Evolutionary conservation across 1,139 yeast genomes (phyloP).

Genomic region (Candida buenavistaensis): DNA sequence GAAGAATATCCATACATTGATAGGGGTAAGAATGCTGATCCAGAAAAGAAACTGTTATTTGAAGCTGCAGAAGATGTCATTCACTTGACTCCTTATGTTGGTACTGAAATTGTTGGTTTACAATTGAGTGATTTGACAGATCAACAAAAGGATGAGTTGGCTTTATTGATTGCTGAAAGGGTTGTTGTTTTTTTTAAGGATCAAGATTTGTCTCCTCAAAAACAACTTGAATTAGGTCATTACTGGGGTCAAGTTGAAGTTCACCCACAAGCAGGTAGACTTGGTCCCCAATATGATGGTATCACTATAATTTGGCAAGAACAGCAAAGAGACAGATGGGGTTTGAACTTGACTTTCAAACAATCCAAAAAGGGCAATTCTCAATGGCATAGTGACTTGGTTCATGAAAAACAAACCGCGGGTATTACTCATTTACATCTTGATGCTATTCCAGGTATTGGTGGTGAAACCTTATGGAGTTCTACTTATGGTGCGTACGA

Average conservation of each 20-base stretch:
- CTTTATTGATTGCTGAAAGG: slow-evolving; percentile 41
- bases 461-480: slow-evolving; percentile 39
- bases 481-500: slow-evolving; percentile 41
- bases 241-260: slow-evolving; percentile 45
- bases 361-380: slow-evolving; percentile 32
- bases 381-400: slow-evolving; percentile 36
- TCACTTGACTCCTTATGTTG: slow-evolving; percentile 47
- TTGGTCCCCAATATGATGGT: slow-evolving; percentile 31
- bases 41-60: slow-evolving; percentile 51
- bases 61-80: slow-evolving; percentile 51
- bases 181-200: slow-evolving; percentile 44
- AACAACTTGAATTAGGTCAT: slow-evolving; percentile 43
- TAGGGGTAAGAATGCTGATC: slow-evolving; percentile 50
- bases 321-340: slow-evolving; percentile 24
- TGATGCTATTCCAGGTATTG: slow-evolving; percentile 33
- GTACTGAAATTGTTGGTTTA: slow-evolving; percentile 54
- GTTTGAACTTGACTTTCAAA: slow-evolving; percentile 27
- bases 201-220: slow-evolving; percentile 42
- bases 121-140: slow-evolving; percentile 49
- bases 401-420: slow-evolving; percentile 32
- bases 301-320: slow-evolving; percentile 56
- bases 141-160: slow-evolving; percentile 52
- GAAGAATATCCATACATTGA: slow-evolving; percentile 41
- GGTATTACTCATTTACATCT: slow-evolving; percentile 37
- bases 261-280: slow-evolving; percentile 38